Percentiles rank a stretch among this genome's conserved stretches.
These are phyloP conservation scores for Powellomyces hirtus DNA, from an alignment of 192 early-diverging fungal genomes.

Conservation along the genomic window DNA sequence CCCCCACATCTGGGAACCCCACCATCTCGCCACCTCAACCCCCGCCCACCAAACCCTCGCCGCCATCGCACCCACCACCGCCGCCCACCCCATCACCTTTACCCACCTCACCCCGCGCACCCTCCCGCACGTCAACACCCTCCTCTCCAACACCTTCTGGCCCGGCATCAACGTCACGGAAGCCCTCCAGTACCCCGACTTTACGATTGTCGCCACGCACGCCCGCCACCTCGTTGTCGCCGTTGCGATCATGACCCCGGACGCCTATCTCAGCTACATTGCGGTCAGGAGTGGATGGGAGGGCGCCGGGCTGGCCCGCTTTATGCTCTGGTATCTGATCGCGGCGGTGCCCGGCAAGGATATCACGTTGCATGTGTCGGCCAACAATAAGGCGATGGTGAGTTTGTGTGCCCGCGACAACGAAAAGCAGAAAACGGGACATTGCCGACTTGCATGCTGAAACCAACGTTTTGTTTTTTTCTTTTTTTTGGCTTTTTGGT, in stretches of 20 bases:
- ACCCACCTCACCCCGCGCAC: slow-evolving; percentile 71
- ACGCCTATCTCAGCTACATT: slow-evolving; percentile 87
- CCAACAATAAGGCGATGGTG: slow-evolving; percentile 83
- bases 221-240: slow-evolving; percentile 57
- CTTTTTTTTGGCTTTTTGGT: no score
- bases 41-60: slow-evolving; percentile 22
- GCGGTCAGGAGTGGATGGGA: slow-evolving; percentile 84
- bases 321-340: slow-evolving; percentile 83
- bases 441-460: no score
- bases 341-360: slow-evolving; percentile 71
- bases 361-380: slow-evolving; percentile 88
- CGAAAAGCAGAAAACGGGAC: no score
- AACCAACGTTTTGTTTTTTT: no score
- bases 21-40: not conserved
- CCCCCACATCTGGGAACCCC: slow-evolving; percentile 71
- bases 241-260: slow-evolving; percentile 89
- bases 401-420: no score
- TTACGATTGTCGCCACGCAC: slow-evolving; percentile 80
- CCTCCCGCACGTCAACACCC: slow-evolving; percentile 70
- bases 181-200: slow-evolving; percentile 77
- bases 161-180: slow-evolving; percentile 87
- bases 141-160: slow-evolving; percentile 80
- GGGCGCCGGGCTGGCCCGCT: slow-evolving; percentile 74
- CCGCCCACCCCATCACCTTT: slow-evolving; percentile 66
- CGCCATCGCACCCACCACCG: slow-evolving; percentile 44